These are phyloP conservation scores for Arthroderma uncinatum DNA, from an alignment of 2,329 filamentous ascomycete species.

Conservation along the genomic window DNA sequence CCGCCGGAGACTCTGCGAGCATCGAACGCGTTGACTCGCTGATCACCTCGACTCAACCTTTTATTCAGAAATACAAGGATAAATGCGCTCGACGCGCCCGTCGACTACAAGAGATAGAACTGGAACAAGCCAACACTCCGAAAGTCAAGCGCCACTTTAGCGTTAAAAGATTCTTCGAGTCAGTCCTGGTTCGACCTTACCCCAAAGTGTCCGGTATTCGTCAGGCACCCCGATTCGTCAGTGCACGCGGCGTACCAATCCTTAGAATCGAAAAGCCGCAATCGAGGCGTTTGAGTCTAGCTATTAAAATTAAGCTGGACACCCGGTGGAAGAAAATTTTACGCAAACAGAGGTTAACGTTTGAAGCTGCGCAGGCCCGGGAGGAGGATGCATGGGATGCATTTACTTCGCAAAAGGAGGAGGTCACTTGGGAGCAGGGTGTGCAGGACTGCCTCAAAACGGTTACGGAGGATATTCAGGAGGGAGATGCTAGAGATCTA, in stretches of 20 bases:
- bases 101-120: not conserved
- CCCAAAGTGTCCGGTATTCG: conserved; percentile 28
- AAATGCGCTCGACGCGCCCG: not conserved
- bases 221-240: conserved; percentile 32
- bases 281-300: conserved; percentile 29
- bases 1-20: conserved; percentile 21
- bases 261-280: conserved; percentile 37
- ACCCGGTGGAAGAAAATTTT: conserved; percentile 27
- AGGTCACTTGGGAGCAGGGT: conserved; percentile 18
- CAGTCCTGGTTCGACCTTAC: conserved; percentile 29
- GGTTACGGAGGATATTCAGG: conserved; percentile 12
- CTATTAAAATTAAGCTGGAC: conserved; percentile 28
- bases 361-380: conserved; percentile 24
- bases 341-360: conserved; percentile 23
- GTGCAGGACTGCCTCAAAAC: not conserved
- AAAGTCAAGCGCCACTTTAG: not conserved
- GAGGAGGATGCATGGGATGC: conserved; percentile 36
- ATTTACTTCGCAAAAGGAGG: conserved; percentile 16
- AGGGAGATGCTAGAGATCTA: conserved; percentile 22
- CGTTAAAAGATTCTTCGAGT: conserved; percentile 8
- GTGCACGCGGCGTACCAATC: conserved; percentile 33
- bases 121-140: not conserved
- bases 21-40: conserved; percentile 20
- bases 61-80: conserved; percentile 14
- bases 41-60: conserved; percentile 18